phyloP scores from a whole-genome alignment of 148 eudicot species.

The Limonium bicolor region DNA sequence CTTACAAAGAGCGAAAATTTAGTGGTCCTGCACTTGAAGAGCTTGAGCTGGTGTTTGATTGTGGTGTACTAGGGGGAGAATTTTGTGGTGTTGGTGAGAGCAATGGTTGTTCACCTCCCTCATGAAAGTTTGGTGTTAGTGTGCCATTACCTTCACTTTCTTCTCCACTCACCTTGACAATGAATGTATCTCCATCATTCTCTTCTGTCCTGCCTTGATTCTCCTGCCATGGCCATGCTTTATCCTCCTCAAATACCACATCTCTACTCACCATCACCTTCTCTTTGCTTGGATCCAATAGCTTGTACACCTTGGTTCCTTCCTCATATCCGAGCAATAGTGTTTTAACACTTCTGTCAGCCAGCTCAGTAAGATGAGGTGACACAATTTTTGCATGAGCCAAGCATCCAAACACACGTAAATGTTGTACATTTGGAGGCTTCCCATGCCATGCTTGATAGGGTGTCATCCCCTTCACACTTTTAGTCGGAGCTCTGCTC shows the following conservation, averaged over 20 bases:
- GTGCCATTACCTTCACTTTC: constrained; percentile 1
- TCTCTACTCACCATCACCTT: background rate
- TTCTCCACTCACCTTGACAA: too few species aligned
- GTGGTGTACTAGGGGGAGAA: too few species aligned
- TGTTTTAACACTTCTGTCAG: background rate
- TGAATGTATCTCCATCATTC: too few species aligned
- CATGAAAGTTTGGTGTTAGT: too few species aligned
- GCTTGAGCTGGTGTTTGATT: too few species aligned
- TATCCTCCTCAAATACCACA: constrained; percentile 2
- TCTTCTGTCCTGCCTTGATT: too few species aligned
- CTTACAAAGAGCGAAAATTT: too few species aligned
- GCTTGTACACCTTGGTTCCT: constrained; percentile 2
- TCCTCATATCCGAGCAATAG: background rate
- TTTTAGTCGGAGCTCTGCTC: background rate
- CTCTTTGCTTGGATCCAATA: background rate
- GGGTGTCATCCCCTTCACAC: background rate
- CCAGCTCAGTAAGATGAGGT: background rate
- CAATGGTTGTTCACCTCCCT: too few species aligned
- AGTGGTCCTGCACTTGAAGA: too few species aligned
- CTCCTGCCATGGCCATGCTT: constrained; percentile 4
- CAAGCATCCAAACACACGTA: constrained; percentile 1
- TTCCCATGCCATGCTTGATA: constrained; percentile 1
- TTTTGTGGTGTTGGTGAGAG: too few species aligned
- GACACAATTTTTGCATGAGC: background rate
- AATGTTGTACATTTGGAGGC: background rate